phyloP scores from a whole-genome alignment of 495 filamentous ascomycete species.

The Rusavskia elegans region DNA sequence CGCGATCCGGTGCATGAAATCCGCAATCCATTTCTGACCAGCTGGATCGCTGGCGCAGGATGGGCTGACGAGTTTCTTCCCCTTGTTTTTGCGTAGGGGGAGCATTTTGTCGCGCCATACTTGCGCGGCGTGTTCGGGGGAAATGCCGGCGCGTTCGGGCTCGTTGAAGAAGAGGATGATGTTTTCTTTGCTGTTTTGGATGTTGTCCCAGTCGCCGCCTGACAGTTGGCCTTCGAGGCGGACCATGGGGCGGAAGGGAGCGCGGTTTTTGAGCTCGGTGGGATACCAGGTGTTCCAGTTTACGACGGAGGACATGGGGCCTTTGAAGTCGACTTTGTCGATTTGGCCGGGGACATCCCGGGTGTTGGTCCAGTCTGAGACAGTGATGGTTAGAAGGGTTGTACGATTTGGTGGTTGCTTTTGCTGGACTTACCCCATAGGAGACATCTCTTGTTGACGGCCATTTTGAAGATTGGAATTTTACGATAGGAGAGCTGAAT shows the following conservation, averaged over 20 bases:
- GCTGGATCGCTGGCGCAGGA: constrained; percentile 20
- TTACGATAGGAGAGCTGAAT: background rate
- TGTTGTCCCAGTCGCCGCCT: constrained; percentile 23
- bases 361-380: constrained; percentile 27
- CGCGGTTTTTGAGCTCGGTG: constrained; percentile 25
- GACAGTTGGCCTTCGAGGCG: constrained; percentile 20
- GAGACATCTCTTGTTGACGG: constrained; percentile 23
- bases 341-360: constrained; percentile 16
- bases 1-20: constrained; percentile 24
- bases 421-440: constrained; percentile 19
- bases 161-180: constrained; percentile 32
- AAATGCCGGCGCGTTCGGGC: constrained; percentile 26
- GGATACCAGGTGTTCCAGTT: constrained; percentile 34
- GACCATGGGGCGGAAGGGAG: constrained; percentile 28
- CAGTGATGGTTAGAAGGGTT: background rate
- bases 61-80: constrained; percentile 25
- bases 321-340: constrained; percentile 18
- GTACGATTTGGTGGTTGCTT: background rate
- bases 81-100: constrained; percentile 20
- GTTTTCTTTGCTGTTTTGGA: constrained; percentile 13
- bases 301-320: constrained; percentile 21
- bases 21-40: constrained; percentile 25
- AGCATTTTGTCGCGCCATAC: constrained; percentile 24
- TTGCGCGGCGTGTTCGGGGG: constrained; percentile 23
- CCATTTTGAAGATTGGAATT: constrained; percentile 1